Percentiles rank a stretch among this genome's conserved stretches.
Evolutionary conservation across 768 basidiomycete species (phyloP).

Genomic region (Nidularia sp.): DNA sequence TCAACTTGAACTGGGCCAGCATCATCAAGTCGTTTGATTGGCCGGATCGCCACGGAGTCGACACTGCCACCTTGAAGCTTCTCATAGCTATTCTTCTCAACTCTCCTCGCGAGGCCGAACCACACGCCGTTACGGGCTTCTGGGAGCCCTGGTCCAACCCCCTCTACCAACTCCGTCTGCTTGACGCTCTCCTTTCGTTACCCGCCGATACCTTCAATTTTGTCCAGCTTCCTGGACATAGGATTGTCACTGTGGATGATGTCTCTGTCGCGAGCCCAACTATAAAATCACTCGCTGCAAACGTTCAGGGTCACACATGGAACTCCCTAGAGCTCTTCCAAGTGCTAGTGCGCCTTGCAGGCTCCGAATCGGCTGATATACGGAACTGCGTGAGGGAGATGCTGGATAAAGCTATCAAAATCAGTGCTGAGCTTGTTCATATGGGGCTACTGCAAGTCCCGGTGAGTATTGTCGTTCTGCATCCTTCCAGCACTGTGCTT

Average conservation of each 20-base stretch:
- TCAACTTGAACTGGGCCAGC: conserved; percentile 71
- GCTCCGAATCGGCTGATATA: conserved; percentile 68
- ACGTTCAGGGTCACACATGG: conserved; percentile 92
- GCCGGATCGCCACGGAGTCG: conserved; percentile 78
- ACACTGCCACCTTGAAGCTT: conserved; percentile 85
- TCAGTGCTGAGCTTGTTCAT: conserved; percentile 90
- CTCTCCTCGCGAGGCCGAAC: conserved; percentile 70
- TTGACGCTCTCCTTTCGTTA: conserved; percentile 85
- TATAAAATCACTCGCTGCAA: conserved; percentile 87
- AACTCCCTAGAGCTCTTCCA: conserved; percentile 91
- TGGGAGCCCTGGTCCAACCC: conserved; percentile 87
- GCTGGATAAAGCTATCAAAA: conserved; percentile 90
- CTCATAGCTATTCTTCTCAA: conserved; percentile 85
- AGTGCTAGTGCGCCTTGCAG: conserved; percentile 77
- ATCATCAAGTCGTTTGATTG: conserved; percentile 87
- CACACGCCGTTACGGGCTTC: conserved; percentile 80
- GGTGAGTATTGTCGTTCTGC: conserved; percentile 45
- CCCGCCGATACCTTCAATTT: conserved; percentile 92
- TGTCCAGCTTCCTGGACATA: conserved; percentile 76
- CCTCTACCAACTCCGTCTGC: conserved; percentile 78
- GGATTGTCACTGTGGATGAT: conserved; percentile 87
- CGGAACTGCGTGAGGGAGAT: conserved; percentile 80
- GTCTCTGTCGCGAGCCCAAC: conserved; percentile 81
- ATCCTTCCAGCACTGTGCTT: no score
- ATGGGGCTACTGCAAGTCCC: conserved; percentile 90